Evolutionary conservation across 1,284 basidiomycete species (phyloP), one percentile per base, ranked within the genome.

Genomic region (Athelia sp.): DNA sequence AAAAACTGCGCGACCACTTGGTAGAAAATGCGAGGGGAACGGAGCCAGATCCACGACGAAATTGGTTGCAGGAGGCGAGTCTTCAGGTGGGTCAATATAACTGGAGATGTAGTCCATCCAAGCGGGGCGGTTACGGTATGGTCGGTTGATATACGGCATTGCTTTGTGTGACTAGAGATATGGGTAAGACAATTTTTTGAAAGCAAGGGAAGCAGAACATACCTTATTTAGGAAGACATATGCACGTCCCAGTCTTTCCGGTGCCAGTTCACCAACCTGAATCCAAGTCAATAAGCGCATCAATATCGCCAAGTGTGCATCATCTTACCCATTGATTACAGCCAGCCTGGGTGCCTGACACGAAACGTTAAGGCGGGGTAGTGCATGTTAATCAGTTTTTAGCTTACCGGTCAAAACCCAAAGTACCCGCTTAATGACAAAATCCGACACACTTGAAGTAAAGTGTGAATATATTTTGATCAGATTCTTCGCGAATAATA

Each of bases 131-230:
- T 64, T 67, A 43, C 76, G 69, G 59, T 76, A 80, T 3, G 79
- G 80, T 23, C 74, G 69, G 56, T 83, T 84, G 64, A 84, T 71
- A 62, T 81, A 79, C 43, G 78, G 73, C 78, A 82, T 79, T 1
- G 79, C 81, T 58, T 75, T 76, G 55, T 73, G 70, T 4, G 73
- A 75, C 70, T 78, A 36, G 45, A 53, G 47, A 45, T 29, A 45
- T 45, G 34, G 35, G 4, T 48, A 24, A 53, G 29, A 13, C 15
- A 44, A 19, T 21, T 43, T 15, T 18, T 4, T 24, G 18, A 18
- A 29, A 43, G 42, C 21, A 38, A 34, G 19, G 35, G 19, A 22
- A 34, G 26, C 18, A 22, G 26, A 18, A 50, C 53, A 50, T 45
- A 71, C 78, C 60, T 75, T 75, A 60, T 76, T 73, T 51, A 76